Percentiles rank a stretch among this genome's conserved stretches.
Conservation (phyloP, 164 flowering plant genomes). For the Santalum album region DNA sequence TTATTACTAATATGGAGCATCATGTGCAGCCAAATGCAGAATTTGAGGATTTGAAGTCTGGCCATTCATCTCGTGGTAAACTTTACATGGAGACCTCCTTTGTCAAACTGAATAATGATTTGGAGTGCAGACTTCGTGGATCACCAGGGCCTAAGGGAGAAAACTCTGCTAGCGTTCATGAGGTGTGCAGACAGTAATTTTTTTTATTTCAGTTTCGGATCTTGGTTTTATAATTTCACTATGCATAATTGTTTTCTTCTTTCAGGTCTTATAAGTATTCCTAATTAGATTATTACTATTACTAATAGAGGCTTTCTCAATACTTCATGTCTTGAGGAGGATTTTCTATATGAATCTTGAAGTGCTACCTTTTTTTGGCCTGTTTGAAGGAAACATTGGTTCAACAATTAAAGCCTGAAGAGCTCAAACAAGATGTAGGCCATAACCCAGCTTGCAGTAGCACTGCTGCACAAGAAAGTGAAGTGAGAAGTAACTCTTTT, state of each 20-base stretch:
- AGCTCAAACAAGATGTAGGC: slow-evolving; percentile 13
- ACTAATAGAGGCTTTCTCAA: too few species aligned
- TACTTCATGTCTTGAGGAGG: too few species aligned
- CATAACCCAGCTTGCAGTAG: not conserved
- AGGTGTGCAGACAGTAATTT: not conserved
- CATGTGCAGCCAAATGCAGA: too few species aligned
- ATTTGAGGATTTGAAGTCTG: not conserved
- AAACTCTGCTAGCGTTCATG: not conserved
- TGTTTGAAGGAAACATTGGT: not conserved
- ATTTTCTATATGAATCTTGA: too few species aligned
- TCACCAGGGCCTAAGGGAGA: not conserved
- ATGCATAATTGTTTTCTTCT: not conserved
- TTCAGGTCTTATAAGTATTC: not conserved
- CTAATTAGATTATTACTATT: not conserved
- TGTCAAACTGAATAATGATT: not conserved
- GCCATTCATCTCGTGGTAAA: not conserved
- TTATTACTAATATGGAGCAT: too few species aligned
- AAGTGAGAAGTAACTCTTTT: slow-evolving; percentile 4
- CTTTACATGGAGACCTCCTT: not conserved
- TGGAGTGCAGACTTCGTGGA: not conserved
- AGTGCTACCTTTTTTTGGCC: too few species aligned
- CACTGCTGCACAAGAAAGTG: slow-evolving; percentile 10
- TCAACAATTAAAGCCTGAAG: slow-evolving; percentile 1
- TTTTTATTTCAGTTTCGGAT: not conserved
- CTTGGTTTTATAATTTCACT: not conserved